Percentiles rank a stretch among this genome's conserved stretches.
Conservation (phyloP, 257 asterid genomes). For the Ajuga chamaepitys region DNA sequence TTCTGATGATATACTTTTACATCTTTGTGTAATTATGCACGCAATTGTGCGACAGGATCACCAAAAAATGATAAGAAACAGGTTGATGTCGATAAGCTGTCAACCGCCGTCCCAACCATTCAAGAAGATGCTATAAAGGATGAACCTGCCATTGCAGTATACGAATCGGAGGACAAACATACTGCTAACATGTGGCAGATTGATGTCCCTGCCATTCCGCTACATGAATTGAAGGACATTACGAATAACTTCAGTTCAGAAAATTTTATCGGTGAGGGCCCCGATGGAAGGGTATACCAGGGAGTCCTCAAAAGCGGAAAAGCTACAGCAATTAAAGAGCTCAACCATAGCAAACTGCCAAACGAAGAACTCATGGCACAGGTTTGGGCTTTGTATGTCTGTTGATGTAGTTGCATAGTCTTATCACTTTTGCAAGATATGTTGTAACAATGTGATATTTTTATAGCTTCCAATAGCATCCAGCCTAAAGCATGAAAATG, state of each 20-base stretch:
- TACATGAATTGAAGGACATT: conserved; percentile 9
- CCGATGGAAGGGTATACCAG: conserved; percentile 7
- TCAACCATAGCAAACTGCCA: not conserved
- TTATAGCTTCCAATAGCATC: too few relatives aligned
- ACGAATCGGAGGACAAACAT: not conserved
- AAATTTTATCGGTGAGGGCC: conserved; percentile 7
- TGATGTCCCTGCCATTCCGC: conserved; percentile 8
- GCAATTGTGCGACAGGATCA: not conserved
- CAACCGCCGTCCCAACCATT: not conserved
- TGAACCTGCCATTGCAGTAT: not conserved
- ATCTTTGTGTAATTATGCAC: conserved; percentile 4
- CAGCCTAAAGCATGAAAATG: too few relatives aligned
- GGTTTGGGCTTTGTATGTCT: conserved; percentile 7
- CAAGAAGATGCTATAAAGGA: too few relatives aligned
- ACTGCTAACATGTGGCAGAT: not conserved
- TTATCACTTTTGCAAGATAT: not conserved
- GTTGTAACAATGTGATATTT: too few relatives aligned
- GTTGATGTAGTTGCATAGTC: not conserved
- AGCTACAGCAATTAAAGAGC: conserved; percentile 15
- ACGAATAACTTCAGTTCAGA: conserved; percentile 13
- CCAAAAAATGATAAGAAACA: not conserved
- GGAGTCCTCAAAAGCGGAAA: conserved; percentile 23
- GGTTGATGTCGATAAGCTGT: not conserved
- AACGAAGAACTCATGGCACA: not conserved
- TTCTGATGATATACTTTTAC: not conserved